Conservation (phyloP, 345 rosid genomes). For the Populus euphratica region DNA sequence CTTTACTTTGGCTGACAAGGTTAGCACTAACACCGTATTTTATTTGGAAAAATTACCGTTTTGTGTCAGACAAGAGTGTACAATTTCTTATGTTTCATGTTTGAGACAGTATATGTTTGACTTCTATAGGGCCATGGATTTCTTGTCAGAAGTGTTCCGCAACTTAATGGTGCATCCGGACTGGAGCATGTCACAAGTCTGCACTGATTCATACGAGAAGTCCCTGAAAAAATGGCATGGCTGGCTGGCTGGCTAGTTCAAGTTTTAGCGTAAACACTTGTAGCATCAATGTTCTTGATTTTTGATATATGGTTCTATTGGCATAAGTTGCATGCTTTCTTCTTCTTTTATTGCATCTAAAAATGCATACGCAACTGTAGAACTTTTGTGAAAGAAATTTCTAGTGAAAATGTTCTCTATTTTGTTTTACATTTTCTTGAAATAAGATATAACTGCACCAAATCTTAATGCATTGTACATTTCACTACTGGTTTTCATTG, state of each 20-base stretch:
- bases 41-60: no score
- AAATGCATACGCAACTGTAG: no score
- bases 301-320: not conserved
- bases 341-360: no score
- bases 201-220: constrained; percentile 14
- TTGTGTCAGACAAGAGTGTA: not conserved
- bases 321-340: no score
- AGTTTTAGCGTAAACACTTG: constrained; percentile 13
- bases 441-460: no score
- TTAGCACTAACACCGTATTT: not conserved
- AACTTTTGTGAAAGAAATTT: no score
- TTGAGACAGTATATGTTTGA: not conserved
- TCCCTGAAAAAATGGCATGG: constrained; percentile 24
- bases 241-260: constrained; percentile 28
- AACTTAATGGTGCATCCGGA: constrained; percentile 18
- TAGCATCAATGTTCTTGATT: not conserved
- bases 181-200: constrained; percentile 27
- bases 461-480: no score
- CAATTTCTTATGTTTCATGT: not conserved
- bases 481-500: not conserved
- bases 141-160: constrained; percentile 19
- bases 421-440: no score
- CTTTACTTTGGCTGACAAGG: constrained; percentile 27
- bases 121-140: constrained; percentile 16
- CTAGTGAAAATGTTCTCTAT: no score